Conservation (phyloP, 768 basidiomycete species). For the Baorangia bicolor region DNA sequence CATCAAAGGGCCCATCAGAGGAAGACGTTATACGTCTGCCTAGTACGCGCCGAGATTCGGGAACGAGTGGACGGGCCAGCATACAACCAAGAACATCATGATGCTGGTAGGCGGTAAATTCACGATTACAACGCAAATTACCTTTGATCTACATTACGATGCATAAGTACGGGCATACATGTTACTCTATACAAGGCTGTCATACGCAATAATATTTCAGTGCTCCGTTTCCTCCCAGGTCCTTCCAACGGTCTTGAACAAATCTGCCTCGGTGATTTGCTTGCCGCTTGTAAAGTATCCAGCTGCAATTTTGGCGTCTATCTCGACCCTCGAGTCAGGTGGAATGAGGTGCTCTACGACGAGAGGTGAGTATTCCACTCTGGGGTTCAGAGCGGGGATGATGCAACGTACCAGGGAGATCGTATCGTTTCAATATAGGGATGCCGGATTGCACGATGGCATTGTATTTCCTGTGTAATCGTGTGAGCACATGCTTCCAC, state of each 20-base stretch:
- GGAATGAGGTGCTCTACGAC: slow-evolving; percentile 78
- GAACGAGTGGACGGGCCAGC: too few species aligned
- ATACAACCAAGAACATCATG: too few species aligned
- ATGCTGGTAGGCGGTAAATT: too few species aligned
- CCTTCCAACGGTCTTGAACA: slow-evolving; percentile 82
- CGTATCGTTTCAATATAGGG: slow-evolving; percentile 76
- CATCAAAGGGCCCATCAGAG: too few species aligned
- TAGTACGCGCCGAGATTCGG: too few species aligned
- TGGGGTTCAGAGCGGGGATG: too few species aligned
- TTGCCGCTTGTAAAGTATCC: slow-evolving; percentile 89
- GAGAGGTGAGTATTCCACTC: not conserved
- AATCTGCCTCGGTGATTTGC: slow-evolving; percentile 72
- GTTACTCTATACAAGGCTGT: not conserved
- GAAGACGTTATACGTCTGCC: too few species aligned
- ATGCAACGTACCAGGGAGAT: slow-evolving; percentile 66
- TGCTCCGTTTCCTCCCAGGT: slow-evolving; percentile 92
- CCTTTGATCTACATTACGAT: slow-evolving; percentile 2
- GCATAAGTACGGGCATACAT: not conserved
- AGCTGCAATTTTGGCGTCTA: slow-evolving; percentile 93
- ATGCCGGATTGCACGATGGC: slow-evolving; percentile 91
- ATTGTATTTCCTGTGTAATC: slow-evolving; percentile 75
- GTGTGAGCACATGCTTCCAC: not conserved
- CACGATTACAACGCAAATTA: not conserved
- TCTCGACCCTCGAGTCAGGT: slow-evolving; percentile 88
- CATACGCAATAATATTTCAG: slow-evolving; percentile 30